Percentiles rank a stretch among this genome's conserved stretches.
phyloP scores from a whole-genome alignment of 306 rosid species.

The Citrullus colocynthis region DNA sequence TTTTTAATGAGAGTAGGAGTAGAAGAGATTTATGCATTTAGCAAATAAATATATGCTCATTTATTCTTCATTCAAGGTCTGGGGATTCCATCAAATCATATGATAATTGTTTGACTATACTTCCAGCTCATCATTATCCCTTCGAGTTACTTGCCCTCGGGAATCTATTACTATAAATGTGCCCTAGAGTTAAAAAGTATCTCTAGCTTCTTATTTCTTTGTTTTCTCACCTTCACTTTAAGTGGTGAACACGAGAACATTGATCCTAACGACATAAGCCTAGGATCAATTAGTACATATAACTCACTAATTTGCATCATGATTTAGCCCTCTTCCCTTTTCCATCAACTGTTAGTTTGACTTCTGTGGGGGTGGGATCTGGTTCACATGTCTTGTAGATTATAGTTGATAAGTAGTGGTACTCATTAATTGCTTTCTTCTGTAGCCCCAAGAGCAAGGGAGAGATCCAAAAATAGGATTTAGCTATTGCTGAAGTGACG shows the following conservation, averaged over 20 bases:
- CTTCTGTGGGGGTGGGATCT: neutral
- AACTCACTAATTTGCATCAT: neutral
- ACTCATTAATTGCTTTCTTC: conserved; percentile 4
- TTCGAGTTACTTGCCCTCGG: neutral
- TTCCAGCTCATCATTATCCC: neutral
- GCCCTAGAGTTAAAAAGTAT: neutral
- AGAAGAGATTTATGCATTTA: neutral
- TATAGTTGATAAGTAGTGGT: neutral
- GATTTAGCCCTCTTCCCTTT: neutral
- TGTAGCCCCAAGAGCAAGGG: conserved; percentile 89
- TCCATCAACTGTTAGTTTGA: neutral
- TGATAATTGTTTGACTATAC: neutral
- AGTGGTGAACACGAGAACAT: neutral
- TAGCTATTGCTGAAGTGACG: conserved; percentile 20
- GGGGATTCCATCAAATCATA: neutral
- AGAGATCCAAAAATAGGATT: conserved; percentile 58
- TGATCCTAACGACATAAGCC: neutral
- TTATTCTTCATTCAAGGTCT: neutral
- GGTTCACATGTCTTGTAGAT: neutral
- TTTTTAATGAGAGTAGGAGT: neutral
- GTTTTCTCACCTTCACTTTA: neutral
- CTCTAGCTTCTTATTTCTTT: neutral
- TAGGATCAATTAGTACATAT: neutral
- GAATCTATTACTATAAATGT: neutral
- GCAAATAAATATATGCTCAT: neutral